Conservation (phyloP, 1,284 basidiomycete species). For the Fomitopsis schrenkii region DNA sequence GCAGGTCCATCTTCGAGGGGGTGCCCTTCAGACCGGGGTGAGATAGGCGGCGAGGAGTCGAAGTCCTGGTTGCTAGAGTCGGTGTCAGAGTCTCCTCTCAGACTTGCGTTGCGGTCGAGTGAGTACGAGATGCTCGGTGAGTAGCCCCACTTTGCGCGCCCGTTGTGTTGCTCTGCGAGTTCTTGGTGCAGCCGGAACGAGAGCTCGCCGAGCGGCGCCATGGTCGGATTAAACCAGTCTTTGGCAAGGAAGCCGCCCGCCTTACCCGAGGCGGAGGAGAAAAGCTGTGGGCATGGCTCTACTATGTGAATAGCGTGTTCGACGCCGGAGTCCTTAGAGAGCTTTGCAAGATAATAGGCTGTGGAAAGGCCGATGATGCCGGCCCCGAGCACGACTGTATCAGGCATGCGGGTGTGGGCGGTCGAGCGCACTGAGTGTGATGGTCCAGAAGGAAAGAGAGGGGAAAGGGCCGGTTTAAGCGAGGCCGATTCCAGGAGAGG, state of each 20-base stretch:
- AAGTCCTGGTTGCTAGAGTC: constrained; percentile 2
- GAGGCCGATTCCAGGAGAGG: background rate
- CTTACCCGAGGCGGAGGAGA: constrained; percentile 52
- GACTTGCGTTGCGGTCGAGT: constrained; percentile 19
- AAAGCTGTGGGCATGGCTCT: constrained; percentile 31
- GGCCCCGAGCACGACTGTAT: constrained; percentile 36
- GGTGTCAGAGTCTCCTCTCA: background rate
- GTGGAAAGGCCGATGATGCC: constrained; percentile 62
- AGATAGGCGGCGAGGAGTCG: background rate
- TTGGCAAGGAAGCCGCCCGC: constrained; percentile 63
- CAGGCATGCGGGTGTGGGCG: constrained; percentile 21
- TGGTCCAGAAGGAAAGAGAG: background rate
- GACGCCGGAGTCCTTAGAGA: constrained; percentile 1
- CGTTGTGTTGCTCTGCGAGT: constrained; percentile 48
- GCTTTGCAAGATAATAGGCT: constrained; percentile 40
- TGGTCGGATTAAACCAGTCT: constrained; percentile 56
- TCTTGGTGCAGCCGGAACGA: constrained; percentile 55
- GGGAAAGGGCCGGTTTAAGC: background rate
- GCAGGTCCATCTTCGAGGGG: background rate
- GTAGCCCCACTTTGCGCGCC: constrained; percentile 54
- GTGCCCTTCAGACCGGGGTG: background rate
- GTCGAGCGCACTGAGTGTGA: background rate
- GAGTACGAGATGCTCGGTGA: constrained; percentile 32
- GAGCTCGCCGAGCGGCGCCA: constrained; percentile 47
- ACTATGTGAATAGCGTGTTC: constrained; percentile 30